Evolutionary conservation across 257 asterid species (phyloP), one percentile per base, ranked within the genome.

Genomic region (Mitragyna speciosa): DNA sequence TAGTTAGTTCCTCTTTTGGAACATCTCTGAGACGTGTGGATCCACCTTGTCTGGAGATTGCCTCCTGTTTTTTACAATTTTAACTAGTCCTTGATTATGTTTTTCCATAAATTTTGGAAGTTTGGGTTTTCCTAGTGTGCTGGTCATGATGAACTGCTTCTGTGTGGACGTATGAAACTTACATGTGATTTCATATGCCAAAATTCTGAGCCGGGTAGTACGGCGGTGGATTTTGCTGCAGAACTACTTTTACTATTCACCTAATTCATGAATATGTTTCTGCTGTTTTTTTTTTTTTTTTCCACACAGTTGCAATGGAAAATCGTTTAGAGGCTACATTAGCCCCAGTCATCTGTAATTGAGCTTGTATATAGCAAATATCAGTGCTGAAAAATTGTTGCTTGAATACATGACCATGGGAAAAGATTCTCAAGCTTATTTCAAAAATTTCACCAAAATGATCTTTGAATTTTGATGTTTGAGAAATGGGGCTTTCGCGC

Each of bases 151-250:
- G 94, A 90, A 75, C n/a, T 16, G 84, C 75, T 72, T 3, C 89
- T 91, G 96, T 91, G 94, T 91, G 93, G 94, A 91, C 96, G 66
- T 81, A 86, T 90, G 94, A 90, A 64, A 82, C 78, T 70, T 63
- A 88, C 88, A 89, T 82, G 76, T 91, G 94, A 91, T 91, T 90
- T 80, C 77, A 77, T 83, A 81, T 76, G 75, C 84, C 81, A 49
- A 24, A 86, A 81, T 82, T 80, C 93, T 91, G 96, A 89, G 96
- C 79, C 56, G 16, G 16, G 0, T 31, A 28, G 1, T 6, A 30
- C 22, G 3, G 45, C 45, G 3, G 6, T n/a, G 68, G 68, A 33
- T n/a, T 26, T 63, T 26, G 11, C 36, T n/a, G 36, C 36, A 63
- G 10, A 63, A 63, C 10, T 26, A 2, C 12, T 17, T 3, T 7